Percentiles rank a stretch among this genome's conserved stretches.
These are phyloP conservation scores for Debaryomyces sp. DNA, from an alignment of 1,139 yeast species.

Conservation along the genomic window DNA sequence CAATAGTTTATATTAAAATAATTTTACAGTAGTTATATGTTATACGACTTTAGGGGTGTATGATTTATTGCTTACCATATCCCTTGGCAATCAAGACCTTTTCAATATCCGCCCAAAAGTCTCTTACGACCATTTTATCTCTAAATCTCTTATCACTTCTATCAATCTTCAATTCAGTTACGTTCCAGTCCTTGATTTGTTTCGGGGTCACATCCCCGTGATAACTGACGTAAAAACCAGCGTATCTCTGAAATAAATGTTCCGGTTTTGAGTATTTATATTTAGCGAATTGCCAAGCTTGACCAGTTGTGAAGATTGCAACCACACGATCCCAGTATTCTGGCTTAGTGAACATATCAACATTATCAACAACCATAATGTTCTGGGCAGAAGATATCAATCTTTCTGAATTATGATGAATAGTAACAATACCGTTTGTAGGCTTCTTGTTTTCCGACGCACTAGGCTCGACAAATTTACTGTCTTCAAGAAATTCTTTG, in stretches of 20 bases:
- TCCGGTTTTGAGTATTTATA: constrained; percentile 86
- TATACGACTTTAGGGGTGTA: neutral
- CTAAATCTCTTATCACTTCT: constrained; percentile 78
- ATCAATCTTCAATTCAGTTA: constrained; percentile 74
- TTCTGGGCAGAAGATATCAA: constrained; percentile 57
- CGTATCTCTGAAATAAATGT: constrained; percentile 75
- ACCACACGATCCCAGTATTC: constrained; percentile 98
- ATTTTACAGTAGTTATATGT: constrained; percentile 7
- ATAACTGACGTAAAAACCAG: constrained; percentile 79
- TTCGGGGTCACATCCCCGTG: constrained; percentile 81
- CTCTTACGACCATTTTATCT: constrained; percentile 84
- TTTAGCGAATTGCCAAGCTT: constrained; percentile 91
- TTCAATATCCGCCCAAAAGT: constrained; percentile 80
- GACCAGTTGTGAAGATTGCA: constrained; percentile 96
- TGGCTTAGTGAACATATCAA: constrained; percentile 86
- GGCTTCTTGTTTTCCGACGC: constrained; percentile 39
- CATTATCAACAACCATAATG: constrained; percentile 83
- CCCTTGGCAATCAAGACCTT: constrained; percentile 54
- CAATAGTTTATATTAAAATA: constrained; percentile 4
- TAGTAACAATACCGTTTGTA: constrained; percentile 46
- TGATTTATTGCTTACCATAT: constrained; percentile 30
- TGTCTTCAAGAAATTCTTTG: constrained; percentile 78
- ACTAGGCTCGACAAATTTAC: constrained; percentile 66
- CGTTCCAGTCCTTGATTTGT: constrained; percentile 85
- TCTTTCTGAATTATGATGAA: constrained; percentile 59